Evolutionary conservation across 2,329 filamentous ascomycete genomes (phyloP).

Genomic region (Xylariaceae sp.): DNA sequence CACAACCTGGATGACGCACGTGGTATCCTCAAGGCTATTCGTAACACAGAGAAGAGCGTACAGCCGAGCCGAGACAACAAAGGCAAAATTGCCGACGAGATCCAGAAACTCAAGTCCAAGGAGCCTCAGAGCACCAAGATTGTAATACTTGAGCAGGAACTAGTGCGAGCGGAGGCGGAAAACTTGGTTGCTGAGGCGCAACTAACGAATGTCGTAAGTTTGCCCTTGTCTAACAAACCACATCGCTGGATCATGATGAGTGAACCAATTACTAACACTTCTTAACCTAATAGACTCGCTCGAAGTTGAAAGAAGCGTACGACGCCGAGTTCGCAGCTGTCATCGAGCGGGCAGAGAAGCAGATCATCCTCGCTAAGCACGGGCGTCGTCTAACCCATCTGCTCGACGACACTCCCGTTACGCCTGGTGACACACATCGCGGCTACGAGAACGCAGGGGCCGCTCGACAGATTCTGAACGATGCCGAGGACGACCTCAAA

Average conservation of each 20-base stretch:
- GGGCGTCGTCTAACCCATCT: constrained; percentile 80
- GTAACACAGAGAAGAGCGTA: constrained; percentile 93
- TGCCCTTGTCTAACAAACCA: neutral
- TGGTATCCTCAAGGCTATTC: constrained; percentile 79
- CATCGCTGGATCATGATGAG: neutral
- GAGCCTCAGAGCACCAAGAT: constrained; percentile 82
- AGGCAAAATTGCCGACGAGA: constrained; percentile 86
- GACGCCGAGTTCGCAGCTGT: constrained; percentile 83
- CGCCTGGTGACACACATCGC: constrained; percentile 77
- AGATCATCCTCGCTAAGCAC: constrained; percentile 89
- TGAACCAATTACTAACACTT: neutral
- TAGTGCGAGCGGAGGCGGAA: constrained; percentile 93
- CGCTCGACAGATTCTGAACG: constrained; percentile 83
- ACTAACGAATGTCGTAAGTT: constrained; percentile 83
- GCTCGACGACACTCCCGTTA: constrained; percentile 84
- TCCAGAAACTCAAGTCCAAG: constrained; percentile 86
- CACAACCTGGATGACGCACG: constrained; percentile 85
- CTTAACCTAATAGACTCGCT: constrained; percentile 65
- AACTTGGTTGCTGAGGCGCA: constrained; percentile 95
- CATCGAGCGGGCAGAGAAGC: constrained; percentile 95
- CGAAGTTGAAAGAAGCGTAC: constrained; percentile 95
- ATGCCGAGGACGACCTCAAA: constrained; percentile 84
- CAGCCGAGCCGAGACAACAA: constrained; percentile 89
- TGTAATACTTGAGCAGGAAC: constrained; percentile 87
- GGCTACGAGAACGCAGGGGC: constrained; percentile 64